These are phyloP conservation scores for Salvia sclarea DNA, from an alignment of 305 asterid genomes.

Conservation along the genomic window DNA sequence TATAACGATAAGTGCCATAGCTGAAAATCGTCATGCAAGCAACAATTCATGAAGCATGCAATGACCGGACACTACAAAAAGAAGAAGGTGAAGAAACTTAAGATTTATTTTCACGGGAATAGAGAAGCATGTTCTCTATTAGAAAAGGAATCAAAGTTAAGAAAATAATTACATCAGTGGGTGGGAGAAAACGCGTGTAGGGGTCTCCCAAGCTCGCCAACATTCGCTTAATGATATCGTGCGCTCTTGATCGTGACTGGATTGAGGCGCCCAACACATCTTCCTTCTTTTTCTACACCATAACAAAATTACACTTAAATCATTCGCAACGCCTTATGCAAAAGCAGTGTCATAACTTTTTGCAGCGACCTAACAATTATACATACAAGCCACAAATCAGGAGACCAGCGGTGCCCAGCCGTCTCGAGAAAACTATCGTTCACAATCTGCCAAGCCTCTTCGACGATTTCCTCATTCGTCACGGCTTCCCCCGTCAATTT, in stretches of 20 bases:
- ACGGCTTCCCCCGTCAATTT: constrained; percentile 37
- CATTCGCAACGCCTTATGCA: not conserved
- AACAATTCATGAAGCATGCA: constrained; percentile 2
- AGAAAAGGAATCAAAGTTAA: constrained; percentile 3
- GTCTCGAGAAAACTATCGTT: constrained; percentile 78
- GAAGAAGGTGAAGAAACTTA: too few relatives aligned
- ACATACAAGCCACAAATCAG: constrained; percentile 78
- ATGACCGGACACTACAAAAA: too few relatives aligned
- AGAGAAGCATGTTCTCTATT: not conserved
- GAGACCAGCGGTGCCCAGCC: constrained; percentile 74
- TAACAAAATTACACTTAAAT: constrained; percentile 18
- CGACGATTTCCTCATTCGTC: constrained; percentile 79
- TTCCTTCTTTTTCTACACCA: constrained; percentile 72
- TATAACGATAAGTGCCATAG: constrained; percentile 5
- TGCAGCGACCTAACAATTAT: not conserved
- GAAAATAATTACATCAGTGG: constrained; percentile 63
- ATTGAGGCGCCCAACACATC: constrained; percentile 63
- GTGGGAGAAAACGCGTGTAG: constrained; percentile 87
- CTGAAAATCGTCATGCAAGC: not conserved
- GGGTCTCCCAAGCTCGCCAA: constrained; percentile 84
- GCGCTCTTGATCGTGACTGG: constrained; percentile 78
- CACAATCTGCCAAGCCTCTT: constrained; percentile 96
- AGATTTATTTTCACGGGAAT: not conserved
- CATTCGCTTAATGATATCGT: constrained; percentile 79
- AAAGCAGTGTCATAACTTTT: not conserved